Base-by-base conservation (phyloP, 2,329 filamentous ascomycete genomes). In the Alternaria rosae region DNA sequence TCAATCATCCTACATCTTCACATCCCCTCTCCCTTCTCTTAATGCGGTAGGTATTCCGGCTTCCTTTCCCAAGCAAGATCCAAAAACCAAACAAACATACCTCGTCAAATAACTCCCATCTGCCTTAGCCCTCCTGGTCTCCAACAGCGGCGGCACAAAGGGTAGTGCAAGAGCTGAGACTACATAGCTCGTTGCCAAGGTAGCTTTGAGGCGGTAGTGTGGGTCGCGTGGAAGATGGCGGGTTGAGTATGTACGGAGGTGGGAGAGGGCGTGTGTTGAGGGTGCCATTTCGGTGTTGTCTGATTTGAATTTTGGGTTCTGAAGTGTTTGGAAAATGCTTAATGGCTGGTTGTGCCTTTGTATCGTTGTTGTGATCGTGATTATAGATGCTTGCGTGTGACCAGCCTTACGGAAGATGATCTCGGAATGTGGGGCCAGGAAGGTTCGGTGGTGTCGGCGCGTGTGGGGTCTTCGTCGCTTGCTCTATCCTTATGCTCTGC, bases 61-160 rank as follows among this genome's bases (percentile, higher is more conserved):
- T 13, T 12, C 9, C 52, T 25, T 1, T 17, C 28, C 28, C 25
- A 7, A 20, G 11, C 5, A 4, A 5, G 3, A 17, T 20, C 4
- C 20, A 11, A 12, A 15, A 12, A n/a, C 3, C 1, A 21, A 35
- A 68, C 77, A 66, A 30, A 68, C 77, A 66, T 65, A 81, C 79
- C 75, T 76, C 25, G 76, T 80, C 65, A 77, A 53, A 64, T 78
- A 74, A 8, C 69, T 68, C 1, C 79, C 79, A 66, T 81, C 79
- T 7, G 72, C 72, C 66, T 71, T 79, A 1, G 76, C 71, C 50
- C 77, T 68, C 54, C 76, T 62, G 2, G 74, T 79, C 66, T 80
- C 78, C 20, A 80, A 57, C 28, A 79, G 72, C 23, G 79, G 78
- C 21, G 77, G 79, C 32, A 81, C 76, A 62, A 80, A 80, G 0